phyloP scores from a whole-genome alignment of 2,329 filamentous ascomycete species.

The Colletotrichum gloeosporioides region DNA sequence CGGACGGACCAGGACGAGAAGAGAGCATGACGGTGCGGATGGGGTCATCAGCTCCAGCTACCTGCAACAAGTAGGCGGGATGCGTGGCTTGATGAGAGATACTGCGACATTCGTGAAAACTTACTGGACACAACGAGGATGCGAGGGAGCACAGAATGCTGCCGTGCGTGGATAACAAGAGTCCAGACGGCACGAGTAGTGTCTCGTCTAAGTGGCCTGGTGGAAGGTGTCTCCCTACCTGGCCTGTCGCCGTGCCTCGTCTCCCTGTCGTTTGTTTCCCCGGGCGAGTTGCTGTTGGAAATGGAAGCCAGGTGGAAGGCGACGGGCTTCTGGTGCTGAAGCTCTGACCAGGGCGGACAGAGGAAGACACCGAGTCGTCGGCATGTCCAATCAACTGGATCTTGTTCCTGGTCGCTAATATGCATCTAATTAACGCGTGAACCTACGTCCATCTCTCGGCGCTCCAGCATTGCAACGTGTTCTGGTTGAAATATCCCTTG shows the following conservation, averaged over 20 bases:
- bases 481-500: neutral
- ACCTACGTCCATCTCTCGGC: neutral
- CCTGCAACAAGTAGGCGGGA: neutral
- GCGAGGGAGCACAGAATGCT: neutral
- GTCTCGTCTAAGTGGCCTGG: neutral
- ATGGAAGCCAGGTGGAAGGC: neutral
- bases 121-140: neutral
- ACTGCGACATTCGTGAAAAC: neutral
- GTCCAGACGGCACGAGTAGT: neutral
- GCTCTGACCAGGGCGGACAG: neutral
- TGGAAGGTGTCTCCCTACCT: neutral
- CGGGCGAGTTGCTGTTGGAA: neutral
- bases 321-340: neutral
- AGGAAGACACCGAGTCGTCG: neutral
- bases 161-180: neutral
- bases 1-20: neutral
- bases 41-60: neutral
- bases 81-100: neutral
- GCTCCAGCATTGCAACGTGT: neutral
- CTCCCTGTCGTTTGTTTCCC: neutral
- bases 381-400: neutral
- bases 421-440: neutral
- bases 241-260: neutral
- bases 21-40: neutral
- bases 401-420: neutral